phyloP scores from a whole-genome alignment of 2,329 filamentous ascomycete species.

The Trichoderma citrinoviride region DNA sequence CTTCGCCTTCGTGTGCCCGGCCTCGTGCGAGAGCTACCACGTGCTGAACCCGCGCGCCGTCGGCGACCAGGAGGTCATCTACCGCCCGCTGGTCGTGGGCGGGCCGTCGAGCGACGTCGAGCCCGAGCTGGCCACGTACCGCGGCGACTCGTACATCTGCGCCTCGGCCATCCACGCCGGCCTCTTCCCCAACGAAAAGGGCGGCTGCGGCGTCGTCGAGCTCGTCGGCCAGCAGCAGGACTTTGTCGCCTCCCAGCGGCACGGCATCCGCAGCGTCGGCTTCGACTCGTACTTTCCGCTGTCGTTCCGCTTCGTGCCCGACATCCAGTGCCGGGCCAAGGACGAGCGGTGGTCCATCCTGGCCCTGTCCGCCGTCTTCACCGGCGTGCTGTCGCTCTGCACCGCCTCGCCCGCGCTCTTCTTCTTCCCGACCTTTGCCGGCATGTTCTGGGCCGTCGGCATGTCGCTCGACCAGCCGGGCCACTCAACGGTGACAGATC shows the following conservation, averaged over 20 bases:
- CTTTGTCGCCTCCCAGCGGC: conserved; percentile 62
- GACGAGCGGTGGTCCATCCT: conserved; percentile 85
- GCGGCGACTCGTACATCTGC: conserved; percentile 87
- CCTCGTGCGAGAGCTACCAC: conserved; percentile 63
- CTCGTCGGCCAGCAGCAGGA: conserved; percentile 65
- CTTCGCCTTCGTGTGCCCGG: conserved; percentile 73
- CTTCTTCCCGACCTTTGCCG: conserved; percentile 79
- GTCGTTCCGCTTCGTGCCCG: conserved; percentile 72
- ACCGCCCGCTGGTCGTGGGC: conserved; percentile 65
- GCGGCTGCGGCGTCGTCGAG: conserved; percentile 79
- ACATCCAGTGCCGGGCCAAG: conserved; percentile 63
- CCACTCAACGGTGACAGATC: conserved; percentile 61
- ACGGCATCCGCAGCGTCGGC: conserved; percentile 71
- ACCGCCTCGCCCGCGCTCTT: conserved; percentile 76
- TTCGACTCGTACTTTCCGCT: conserved; percentile 91
- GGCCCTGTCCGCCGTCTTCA: conserved; percentile 76
- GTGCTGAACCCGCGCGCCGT: conserved; percentile 73
- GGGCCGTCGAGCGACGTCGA: conserved; percentile 50
- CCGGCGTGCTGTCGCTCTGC: conserved; percentile 74
- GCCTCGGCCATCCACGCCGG: conserved; percentile 81
- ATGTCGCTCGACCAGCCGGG: conserved; percentile 84
- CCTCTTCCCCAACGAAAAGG: conserved; percentile 65
- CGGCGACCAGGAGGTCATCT: conserved; percentile 64
- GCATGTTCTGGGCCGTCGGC: conserved; percentile 85
- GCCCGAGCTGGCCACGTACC: conserved; percentile 61